A percentile compares a stretch with the other conserved stretches of the same genome.
Evolutionary conservation across 2,329 filamentous ascomycete species (phyloP).

Genomic region (Trichothecium roseum): DNA sequence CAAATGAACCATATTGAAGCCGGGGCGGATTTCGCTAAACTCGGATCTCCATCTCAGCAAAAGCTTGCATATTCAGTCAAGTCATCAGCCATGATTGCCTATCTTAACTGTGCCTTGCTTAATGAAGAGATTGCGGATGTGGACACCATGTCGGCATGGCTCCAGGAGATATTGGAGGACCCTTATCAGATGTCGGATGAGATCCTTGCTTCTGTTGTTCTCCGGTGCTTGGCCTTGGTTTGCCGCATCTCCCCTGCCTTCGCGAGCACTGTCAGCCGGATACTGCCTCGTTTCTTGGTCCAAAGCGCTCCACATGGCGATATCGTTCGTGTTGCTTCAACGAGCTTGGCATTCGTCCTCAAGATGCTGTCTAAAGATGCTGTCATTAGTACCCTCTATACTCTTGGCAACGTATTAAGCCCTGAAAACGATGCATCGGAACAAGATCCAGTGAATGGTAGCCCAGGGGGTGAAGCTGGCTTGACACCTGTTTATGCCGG

Average conservation of each 20-base stretch:
- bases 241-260: constrained; percentile 64
- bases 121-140: constrained; percentile 73
- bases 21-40: constrained; percentile 71
- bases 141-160: constrained; percentile 71
- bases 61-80: constrained; percentile 79
- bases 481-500: constrained; percentile 37
- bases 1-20: constrained; percentile 83
- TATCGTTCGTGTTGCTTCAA: constrained; percentile 69
- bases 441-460: constrained; percentile 39
- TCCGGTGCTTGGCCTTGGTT: constrained; percentile 74
- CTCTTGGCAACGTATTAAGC: constrained; percentile 89
- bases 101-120: constrained; percentile 73
- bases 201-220: constrained; percentile 62
- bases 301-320: constrained; percentile 63
- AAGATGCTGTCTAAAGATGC: constrained; percentile 81
- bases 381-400: constrained; percentile 90
- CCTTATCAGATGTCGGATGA: constrained; percentile 73
- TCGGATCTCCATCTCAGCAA: constrained; percentile 81
- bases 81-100: constrained; percentile 69
- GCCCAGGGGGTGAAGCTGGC: constrained; percentile 26
- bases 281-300: constrained; percentile 79
- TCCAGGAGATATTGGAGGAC: constrained; percentile 74
- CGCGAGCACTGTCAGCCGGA: constrained; percentile 65
- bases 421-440: constrained; percentile 48
- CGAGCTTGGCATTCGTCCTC: constrained; percentile 72